phyloP scores from a whole-genome alignment of 2,329 filamentous ascomycete genomes.

The Zymoseptoria pseudotritici region DNA sequence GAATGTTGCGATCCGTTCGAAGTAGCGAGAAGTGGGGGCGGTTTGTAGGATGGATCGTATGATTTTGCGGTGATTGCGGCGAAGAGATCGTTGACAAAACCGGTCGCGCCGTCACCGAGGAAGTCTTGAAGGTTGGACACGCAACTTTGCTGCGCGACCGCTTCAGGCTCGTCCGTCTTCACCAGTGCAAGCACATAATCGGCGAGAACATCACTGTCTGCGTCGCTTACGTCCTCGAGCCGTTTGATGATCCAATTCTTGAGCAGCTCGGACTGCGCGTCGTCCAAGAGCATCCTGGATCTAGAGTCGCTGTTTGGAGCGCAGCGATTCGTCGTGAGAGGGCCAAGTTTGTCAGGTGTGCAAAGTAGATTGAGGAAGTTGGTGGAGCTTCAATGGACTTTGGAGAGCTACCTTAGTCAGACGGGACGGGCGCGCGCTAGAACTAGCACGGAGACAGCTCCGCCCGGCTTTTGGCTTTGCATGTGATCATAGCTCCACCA shows the following conservation, averaged over 20 bases:
- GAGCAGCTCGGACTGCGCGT: constrained; percentile 49
- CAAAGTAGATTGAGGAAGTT: background rate
- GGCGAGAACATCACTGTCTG: constrained; percentile 72
- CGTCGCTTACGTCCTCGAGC: constrained; percentile 67
- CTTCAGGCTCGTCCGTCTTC: constrained; percentile 58
- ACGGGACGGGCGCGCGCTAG: background rate
- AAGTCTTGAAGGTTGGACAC: constrained; percentile 69
- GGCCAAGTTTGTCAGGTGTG: background rate
- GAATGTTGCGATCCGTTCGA: constrained; percentile 15
- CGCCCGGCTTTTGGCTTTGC: background rate
- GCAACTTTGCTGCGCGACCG: constrained; percentile 60
- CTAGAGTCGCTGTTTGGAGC: background rate
- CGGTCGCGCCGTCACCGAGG: constrained; percentile 55
- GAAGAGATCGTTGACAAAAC: constrained; percentile 67
- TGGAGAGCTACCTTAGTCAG: background rate
- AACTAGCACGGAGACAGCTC: background rate
- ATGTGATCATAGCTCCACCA: background rate
- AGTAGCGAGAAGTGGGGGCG: constrained; percentile 11
- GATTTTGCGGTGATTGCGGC: constrained; percentile 53
- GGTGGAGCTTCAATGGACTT: background rate
- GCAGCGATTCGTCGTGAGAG: background rate
- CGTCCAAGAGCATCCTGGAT: constrained; percentile 46
- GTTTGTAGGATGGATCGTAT: constrained; percentile 26
- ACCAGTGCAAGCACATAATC: constrained; percentile 78
- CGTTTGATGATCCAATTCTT: constrained; percentile 73